phyloP scores from a whole-genome alignment of 2,329 filamentous ascomycete species.

The Didymella lethalis region DNA sequence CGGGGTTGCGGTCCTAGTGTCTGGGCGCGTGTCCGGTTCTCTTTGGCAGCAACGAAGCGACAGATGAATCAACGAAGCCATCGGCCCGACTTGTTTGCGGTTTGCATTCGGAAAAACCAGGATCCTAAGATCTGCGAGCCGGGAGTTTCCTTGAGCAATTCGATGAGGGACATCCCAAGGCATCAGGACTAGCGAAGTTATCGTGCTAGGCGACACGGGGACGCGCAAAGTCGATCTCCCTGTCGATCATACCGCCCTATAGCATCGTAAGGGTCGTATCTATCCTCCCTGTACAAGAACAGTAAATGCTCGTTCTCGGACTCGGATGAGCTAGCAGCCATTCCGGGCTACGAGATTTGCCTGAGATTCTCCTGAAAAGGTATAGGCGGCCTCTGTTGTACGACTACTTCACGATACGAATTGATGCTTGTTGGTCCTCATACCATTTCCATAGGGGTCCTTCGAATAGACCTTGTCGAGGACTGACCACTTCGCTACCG shows the following conservation, averaged over 20 bases:
- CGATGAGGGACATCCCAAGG: constrained; percentile 1
- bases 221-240: constrained; percentile 10
- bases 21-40: not conserved
- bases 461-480: not conserved
- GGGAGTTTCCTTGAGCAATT: not conserved
- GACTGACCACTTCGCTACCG: not conserved
- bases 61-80: not conserved
- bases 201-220: not conserved
- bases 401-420: not conserved
- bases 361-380: not conserved
- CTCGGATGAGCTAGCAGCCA: not conserved
- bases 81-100: constrained; percentile 11
- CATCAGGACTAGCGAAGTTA: constrained; percentile 1
- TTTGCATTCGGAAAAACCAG: constrained; percentile 1
- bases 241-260: constrained; percentile 12
- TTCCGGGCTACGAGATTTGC: not conserved
- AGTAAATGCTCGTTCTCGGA: not conserved
- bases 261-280: constrained; percentile 1
- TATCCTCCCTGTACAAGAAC: not conserved
- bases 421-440: not conserved
- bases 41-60: not conserved
- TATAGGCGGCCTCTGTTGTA: not conserved
- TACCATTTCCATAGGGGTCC: not conserved
- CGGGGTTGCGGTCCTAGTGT: constrained; percentile 10
- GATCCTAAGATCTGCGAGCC: not conserved